These are phyloP conservation scores for Yamadazyma spencermartinsiae DNA, from an alignment of 1,139 yeast species.

Conservation along the genomic window DNA sequence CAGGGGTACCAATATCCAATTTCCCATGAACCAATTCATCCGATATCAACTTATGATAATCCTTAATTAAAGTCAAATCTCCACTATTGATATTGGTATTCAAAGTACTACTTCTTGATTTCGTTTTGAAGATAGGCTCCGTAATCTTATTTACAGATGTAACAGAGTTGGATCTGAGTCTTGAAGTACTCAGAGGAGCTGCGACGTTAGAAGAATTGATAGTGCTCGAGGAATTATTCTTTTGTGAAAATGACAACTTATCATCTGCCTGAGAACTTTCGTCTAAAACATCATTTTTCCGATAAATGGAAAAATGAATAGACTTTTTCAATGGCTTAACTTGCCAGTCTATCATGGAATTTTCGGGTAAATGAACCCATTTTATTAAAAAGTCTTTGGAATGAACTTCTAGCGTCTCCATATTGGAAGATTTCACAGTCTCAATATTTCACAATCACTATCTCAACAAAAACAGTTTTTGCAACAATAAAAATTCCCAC, in stretches of 20 bases:
- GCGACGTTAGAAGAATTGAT: constrained; percentile 13
- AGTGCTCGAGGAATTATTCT: constrained; percentile 14
- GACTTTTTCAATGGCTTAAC: constrained; percentile 82
- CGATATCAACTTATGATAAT: constrained; percentile 49
- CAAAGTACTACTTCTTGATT: constrained; percentile 38
- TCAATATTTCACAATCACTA: no score
- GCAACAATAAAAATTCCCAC: no score
- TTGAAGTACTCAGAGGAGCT: constrained; percentile 7
- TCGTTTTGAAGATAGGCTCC: constrained; percentile 33
- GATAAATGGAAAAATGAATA: constrained; percentile 65
- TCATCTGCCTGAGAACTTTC: constrained; percentile 7
- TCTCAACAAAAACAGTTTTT: no score
- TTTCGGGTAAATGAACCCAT: constrained; percentile 80
- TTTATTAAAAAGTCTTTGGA: constrained; percentile 86
- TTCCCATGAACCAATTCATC: constrained; percentile 65
- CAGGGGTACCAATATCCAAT: constrained; percentile 55
- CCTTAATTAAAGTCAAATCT: constrained; percentile 40
- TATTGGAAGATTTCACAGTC: constrained; percentile 3
- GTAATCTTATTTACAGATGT: constrained; percentile 41
- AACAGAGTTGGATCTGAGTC: constrained; percentile 36
- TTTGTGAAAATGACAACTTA: constrained; percentile 5
- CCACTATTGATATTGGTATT: constrained; percentile 35
- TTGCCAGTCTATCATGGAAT: constrained; percentile 72
- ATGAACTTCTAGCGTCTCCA: constrained; percentile 83
- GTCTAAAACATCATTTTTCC: constrained; percentile 34